Conservation (phyloP, 768 basidiomycete genomes). For the Boletus subparvulus region DNA sequence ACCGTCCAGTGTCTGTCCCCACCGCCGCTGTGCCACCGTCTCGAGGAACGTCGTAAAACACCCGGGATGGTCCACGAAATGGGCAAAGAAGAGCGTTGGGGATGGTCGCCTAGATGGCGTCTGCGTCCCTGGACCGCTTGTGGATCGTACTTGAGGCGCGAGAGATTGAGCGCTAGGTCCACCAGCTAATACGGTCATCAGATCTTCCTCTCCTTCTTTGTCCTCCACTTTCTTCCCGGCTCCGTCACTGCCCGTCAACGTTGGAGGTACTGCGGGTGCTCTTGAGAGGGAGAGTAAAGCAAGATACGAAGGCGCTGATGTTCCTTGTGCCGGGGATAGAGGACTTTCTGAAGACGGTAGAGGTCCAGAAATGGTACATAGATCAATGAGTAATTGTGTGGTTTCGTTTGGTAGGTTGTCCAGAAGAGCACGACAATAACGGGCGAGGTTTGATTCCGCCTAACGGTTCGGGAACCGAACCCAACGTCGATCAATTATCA, state of each 20-base stretch:
- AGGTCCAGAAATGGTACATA: slow-evolving; percentile 71
- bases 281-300: slow-evolving; percentile 78
- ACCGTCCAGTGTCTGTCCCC: slow-evolving; percentile 69
- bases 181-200: slow-evolving; percentile 18
- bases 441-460: slow-evolving; percentile 84
- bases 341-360: slow-evolving; percentile 35
- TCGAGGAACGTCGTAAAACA: slow-evolving; percentile 89
- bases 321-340: slow-evolving; percentile 24
- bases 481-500: neutral
- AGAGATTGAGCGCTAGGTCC: slow-evolving; percentile 27
- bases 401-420: slow-evolving; percentile 83
- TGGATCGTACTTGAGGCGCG: slow-evolving; percentile 5
- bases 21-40: slow-evolving; percentile 74
- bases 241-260: slow-evolving; percentile 36
- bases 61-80: slow-evolving; percentile 86
- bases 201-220: slow-evolving; percentile 17
- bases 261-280: slow-evolving; percentile 42
- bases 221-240: slow-evolving; percentile 19
- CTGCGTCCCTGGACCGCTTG: slow-evolving; percentile 15
- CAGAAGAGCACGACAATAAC: slow-evolving; percentile 87
- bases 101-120: slow-evolving; percentile 61
- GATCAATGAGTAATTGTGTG: slow-evolving; percentile 86
- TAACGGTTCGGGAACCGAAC: slow-evolving; percentile 26
- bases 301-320: slow-evolving; percentile 61
- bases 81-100: slow-evolving; percentile 85